Evolutionary conservation across 2,329 filamentous ascomycete genomes (phyloP), one percentile per base, ranked within the genome.

Genomic region (Penicillium sp.): DNA sequence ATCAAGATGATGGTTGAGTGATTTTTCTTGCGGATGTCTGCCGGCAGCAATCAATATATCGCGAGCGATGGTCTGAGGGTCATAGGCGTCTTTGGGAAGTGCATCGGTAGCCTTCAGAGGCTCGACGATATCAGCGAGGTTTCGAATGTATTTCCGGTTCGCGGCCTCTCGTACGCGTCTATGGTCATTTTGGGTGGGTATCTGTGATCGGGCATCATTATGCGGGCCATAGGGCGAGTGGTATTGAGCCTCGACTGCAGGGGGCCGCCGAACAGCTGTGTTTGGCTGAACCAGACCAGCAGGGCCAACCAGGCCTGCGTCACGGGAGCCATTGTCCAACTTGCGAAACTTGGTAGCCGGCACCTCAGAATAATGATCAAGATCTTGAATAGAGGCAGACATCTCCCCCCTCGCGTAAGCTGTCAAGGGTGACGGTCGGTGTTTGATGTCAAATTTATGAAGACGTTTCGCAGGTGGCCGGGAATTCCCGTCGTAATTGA

Each of bases 31-130:
- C 0, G 82, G 82, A 60, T 85, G 82, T 48, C 77, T 76, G 12
- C 80, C 80, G 9, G 80, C 73, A 12, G 80, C 78, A 43, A 85
- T 75, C 9, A 86, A 67, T 5, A 86, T 73, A 60, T 85, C 81
- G 43, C 80, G 70, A 4, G 82, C 82, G 50, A 86, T 82, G 0
- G 80, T 85, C 39, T 75, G 73, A 1, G 77, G 73, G 57, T 85
- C 75, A 58, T 86, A 86, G 12, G 66, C 72, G 5, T 72, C 72
- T 50, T 76, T 77, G 26, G 72, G 49, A 4, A 68, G 50, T 3
- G 68, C 67, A 43, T 74, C 65, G 25, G 53, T 52, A 43, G 59
- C 56, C 3, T 68, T 60, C 12, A 83, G 58, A 0, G 69, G 67
- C 52, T 76, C 68, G 4, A 76, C 73, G 33, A 77, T 58, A 39